Evolutionary conservation across 1,284 basidiomycete genomes (phyloP).

Genomic region (Mycosarcoma maydis): DNA sequence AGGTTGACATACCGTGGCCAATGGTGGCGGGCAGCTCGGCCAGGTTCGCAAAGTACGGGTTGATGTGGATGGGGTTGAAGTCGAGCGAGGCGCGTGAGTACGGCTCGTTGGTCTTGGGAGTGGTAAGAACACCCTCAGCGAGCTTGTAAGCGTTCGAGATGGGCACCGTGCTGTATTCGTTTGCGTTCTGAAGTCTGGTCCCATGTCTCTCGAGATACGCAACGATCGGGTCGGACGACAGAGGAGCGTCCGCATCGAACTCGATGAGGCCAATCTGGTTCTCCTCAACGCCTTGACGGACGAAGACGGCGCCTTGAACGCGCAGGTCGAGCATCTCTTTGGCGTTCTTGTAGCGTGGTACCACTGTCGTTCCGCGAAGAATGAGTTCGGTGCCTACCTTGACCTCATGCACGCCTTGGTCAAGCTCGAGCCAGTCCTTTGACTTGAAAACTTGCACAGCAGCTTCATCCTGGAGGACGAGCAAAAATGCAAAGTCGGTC

Average conservation of each 20-base stretch:
- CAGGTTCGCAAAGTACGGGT: conserved; percentile 96
- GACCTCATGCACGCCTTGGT: conserved; percentile 73
- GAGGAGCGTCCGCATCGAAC: conserved; percentile 33
- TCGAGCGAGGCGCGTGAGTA: conserved; percentile 96
- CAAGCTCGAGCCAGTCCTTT: conserved; percentile 89
- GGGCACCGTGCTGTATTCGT: conserved; percentile 72
- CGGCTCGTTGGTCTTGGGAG: conserved; percentile 78
- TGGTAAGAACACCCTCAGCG: conserved; percentile 6
- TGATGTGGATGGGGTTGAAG: conserved; percentile 95
- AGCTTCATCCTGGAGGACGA: conserved; percentile 79
- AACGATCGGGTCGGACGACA: conserved; percentile 81
- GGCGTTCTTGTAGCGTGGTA: conserved; percentile 89
- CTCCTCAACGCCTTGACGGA: conserved; percentile 13
- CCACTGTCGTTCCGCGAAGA: conserved; percentile 85
- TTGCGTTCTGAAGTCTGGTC: conserved; percentile 74
- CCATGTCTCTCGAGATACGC: conserved; percentile 89
- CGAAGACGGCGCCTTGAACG: neutral
- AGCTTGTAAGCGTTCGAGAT: conserved; percentile 72
- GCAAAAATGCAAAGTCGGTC: conserved; percentile 82
- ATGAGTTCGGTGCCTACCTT: conserved; percentile 82
- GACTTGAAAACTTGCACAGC: conserved; percentile 87
- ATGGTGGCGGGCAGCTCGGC: conserved; percentile 94
- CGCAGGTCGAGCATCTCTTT: conserved; percentile 70
- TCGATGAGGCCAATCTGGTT: conserved; percentile 22
- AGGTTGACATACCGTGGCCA: conserved; percentile 84